phyloP scores from a whole-genome alignment of 768 basidiomycete genomes.

The Kwoniella dendrophila region DNA sequence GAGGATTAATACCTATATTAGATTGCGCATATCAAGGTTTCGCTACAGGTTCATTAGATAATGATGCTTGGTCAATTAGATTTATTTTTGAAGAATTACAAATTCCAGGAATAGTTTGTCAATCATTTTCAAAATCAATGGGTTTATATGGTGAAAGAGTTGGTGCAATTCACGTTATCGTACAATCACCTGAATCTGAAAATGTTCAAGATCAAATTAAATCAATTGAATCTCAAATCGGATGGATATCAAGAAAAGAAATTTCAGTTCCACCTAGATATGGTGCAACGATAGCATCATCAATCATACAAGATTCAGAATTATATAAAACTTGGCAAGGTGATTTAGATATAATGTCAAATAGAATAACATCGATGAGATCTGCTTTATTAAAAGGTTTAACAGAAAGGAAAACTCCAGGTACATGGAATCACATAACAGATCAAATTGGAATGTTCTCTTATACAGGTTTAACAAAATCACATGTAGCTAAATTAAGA shows the following conservation, averaged over 20 bases:
- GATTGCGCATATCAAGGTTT: constrained; percentile 98
- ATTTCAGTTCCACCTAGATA: constrained; percentile 77
- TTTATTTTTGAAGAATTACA: neutral
- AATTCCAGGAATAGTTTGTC: neutral
- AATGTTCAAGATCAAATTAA: constrained; percentile 68
- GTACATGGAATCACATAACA: constrained; percentile 86
- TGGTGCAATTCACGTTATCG: constrained; percentile 88
- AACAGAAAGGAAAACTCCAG: constrained; percentile 78
- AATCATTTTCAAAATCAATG: constrained; percentile 70
- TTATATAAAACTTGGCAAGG: constrained; percentile 43
- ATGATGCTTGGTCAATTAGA: constrained; percentile 29
- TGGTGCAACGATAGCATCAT: constrained; percentile 66
- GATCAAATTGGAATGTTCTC: constrained; percentile 98
- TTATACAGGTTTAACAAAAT: constrained; percentile 57
- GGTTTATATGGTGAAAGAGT: constrained; percentile 93
- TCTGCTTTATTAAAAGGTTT: constrained; percentile 70
- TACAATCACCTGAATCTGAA: constrained; percentile 64
- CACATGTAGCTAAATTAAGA: constrained; percentile 21
- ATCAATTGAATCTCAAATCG: constrained; percentile 69
- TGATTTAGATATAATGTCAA: constrained; percentile 87
- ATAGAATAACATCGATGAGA: constrained; percentile 86
- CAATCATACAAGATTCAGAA: constrained; percentile 35
- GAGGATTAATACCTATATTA: constrained; percentile 85
- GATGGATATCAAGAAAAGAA: constrained; percentile 39
- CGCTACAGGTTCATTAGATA: constrained; percentile 72